Evolutionary conservation across 1,284 basidiomycete species (phyloP).

Genomic region (Trametes pubescens): DNA sequence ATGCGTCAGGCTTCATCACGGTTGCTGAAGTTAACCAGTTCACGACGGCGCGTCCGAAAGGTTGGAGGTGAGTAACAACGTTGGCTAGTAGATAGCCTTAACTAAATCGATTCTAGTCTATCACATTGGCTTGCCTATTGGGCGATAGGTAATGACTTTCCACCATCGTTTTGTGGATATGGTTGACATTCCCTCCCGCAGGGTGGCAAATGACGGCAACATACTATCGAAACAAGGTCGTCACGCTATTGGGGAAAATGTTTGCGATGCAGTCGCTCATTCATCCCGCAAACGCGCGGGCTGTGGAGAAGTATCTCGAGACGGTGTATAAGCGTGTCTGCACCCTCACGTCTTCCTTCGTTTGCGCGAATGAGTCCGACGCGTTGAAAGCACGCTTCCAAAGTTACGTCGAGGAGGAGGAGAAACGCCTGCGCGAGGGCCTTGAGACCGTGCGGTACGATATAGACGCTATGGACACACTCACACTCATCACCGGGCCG

Average conservation of each 20-base stretch:
- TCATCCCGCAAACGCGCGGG: slow-evolving; percentile 28
- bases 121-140: slow-evolving; percentile 56
- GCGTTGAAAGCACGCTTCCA: slow-evolving; percentile 32
- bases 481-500: slow-evolving; percentile 33
- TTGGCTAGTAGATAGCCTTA: background rate
- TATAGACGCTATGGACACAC: slow-evolving; percentile 35
- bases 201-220: slow-evolving; percentile 36
- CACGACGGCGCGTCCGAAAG: slow-evolving; percentile 34
- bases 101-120: slow-evolving; percentile 36
- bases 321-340: slow-evolving; percentile 14
- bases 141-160: slow-evolving; percentile 47
- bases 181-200: slow-evolving; percentile 4
- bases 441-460: slow-evolving; percentile 33
- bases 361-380: slow-evolving; percentile 20
- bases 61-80: slow-evolving; percentile 39
- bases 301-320: slow-evolving; percentile 30
- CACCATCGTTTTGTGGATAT: background rate
- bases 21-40: slow-evolving; percentile 56
- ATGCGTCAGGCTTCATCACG: slow-evolving; percentile 55
- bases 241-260: slow-evolving; percentile 32
- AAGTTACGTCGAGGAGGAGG: slow-evolving; percentile 31
- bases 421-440: slow-evolving; percentile 31
- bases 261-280: slow-evolving; percentile 26
- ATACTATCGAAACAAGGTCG: slow-evolving; percentile 35
- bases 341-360: slow-evolving; percentile 9